phyloP scores from a whole-genome alignment of 176 grass and related monocot species.

The Leersia perrieri region DNA sequence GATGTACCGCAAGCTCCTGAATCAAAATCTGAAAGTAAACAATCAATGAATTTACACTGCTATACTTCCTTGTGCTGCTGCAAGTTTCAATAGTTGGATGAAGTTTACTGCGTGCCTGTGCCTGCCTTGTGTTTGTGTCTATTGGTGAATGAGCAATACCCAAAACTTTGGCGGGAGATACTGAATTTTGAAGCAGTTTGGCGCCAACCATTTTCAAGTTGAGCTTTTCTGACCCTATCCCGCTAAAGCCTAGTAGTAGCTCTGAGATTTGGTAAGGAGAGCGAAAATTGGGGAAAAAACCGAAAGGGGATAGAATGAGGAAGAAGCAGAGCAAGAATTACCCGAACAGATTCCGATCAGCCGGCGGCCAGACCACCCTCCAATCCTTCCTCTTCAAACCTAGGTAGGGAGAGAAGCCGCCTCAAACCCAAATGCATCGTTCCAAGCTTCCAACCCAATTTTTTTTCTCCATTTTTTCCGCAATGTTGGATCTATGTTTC shows the following conservation, averaged over 20 bases:
- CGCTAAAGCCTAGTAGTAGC: not conserved
- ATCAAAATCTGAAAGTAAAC: slow-evolving; percentile 35
- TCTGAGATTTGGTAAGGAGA: not conserved
- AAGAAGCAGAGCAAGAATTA: slow-evolving; percentile 36
- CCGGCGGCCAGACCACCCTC: slow-evolving; percentile 56
- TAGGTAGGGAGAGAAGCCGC: slow-evolving; percentile 15
- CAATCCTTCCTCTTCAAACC: slow-evolving; percentile 61
- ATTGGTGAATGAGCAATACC: not conserved
- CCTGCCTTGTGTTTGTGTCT: not conserved
- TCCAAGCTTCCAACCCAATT: not conserved
- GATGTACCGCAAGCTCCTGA: slow-evolving; percentile 37
- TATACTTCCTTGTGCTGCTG: not conserved
- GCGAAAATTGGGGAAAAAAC: slow-evolving; percentile 1
- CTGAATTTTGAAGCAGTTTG: slow-evolving; percentile 15
- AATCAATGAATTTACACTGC: not conserved
- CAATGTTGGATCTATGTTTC: not conserved
- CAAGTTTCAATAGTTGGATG: not conserved
- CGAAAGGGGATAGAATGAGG: slow-evolving; percentile 12
- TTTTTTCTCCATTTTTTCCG: not conserved
- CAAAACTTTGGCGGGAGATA: slow-evolving; percentile 28
- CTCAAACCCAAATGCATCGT: not conserved
- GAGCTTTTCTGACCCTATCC: not conserved
- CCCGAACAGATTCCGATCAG: slow-evolving; percentile 25
- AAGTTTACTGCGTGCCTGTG: not conserved
- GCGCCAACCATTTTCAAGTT: slow-evolving; percentile 32